Percentiles rank a stretch among this genome's conserved stretches.
phyloP scores from a whole-genome alignment of 345 rosid species.

The Triadica sebifera region DNA sequence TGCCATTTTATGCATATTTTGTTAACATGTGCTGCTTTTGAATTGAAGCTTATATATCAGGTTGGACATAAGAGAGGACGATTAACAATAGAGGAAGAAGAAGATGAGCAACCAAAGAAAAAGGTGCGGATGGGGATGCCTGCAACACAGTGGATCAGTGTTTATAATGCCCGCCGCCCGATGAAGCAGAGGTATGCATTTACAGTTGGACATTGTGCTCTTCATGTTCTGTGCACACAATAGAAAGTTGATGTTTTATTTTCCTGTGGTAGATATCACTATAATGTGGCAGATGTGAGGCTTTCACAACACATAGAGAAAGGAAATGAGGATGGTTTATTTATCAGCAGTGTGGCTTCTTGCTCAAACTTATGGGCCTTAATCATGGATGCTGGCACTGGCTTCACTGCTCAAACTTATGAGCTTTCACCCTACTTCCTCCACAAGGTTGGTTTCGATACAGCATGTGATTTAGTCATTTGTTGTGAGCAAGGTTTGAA shows the following conservation, averaged over 20 bases:
- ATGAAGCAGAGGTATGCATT: constrained; percentile 82
- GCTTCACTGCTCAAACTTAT: constrained; percentile 75
- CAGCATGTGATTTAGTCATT: constrained; percentile 2
- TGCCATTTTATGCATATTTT: not conserved
- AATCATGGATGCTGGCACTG: constrained; percentile 97
- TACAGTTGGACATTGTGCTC: constrained; percentile 11
- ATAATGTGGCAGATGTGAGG: constrained; percentile 80
- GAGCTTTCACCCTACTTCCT: constrained; percentile 77
- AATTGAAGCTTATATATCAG: constrained; percentile 76
- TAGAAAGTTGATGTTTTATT: constrained; percentile 16
- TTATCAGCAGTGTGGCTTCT: constrained; percentile 89
- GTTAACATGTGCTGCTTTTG: constrained; percentile 24
- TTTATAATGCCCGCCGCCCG: constrained; percentile 91
- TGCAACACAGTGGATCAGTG: constrained; percentile 95
- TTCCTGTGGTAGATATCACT: constrained; percentile 70
- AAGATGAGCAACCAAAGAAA: constrained; percentile 89
- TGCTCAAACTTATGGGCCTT: constrained; percentile 92
- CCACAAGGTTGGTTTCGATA: constrained; percentile 61
- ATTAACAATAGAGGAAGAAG: constrained; percentile 80
- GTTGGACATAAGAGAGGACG: constrained; percentile 98
- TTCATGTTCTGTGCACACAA: constrained; percentile 6
- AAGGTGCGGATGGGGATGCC: constrained; percentile 99
- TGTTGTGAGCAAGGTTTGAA: not conserved
- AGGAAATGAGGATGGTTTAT: constrained; percentile 87
- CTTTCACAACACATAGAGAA: constrained; percentile 78